These are phyloP conservation scores for Schrenkiella parvula DNA, from an alignment of 345 rosid genomes.

Conservation along the genomic window DNA sequence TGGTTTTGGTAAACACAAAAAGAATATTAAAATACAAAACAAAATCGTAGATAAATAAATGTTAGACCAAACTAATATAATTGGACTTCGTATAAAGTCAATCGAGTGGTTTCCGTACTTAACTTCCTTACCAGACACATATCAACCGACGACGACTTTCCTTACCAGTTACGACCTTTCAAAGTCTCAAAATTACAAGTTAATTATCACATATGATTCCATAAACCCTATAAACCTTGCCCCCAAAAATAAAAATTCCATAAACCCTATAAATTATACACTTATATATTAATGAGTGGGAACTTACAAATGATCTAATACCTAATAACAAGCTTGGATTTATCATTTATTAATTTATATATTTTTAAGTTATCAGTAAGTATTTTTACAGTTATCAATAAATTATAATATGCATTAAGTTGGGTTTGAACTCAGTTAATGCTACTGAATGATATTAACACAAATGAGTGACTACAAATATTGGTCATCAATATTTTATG, in stretches of 20 bases:
- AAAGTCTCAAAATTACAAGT: constrained; percentile 5
- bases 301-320: background rate
- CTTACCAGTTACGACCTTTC: background rate
- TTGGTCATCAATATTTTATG: too few species aligned
- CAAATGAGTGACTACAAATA: too few species aligned
- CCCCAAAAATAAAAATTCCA: too few species aligned
- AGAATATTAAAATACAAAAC: constrained; percentile 8
- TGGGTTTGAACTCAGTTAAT: too few species aligned
- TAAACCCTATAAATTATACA: background rate
- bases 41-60: constrained; percentile 15
- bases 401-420: too few species aligned
- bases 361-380: too few species aligned
- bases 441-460: too few species aligned
- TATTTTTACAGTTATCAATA: background rate
- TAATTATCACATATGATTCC: background rate
- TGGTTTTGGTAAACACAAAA: constrained; percentile 10
- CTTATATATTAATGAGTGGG: background rate
- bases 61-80: constrained; percentile 22
- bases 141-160: constrained; percentile 24
- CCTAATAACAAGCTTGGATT: background rate
- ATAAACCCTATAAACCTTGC: background rate
- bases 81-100: constrained; percentile 23
- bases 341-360: background rate
- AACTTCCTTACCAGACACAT: constrained; percentile 21
- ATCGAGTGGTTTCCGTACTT: constrained; percentile 30